Conservation (phyloP, 2,329 filamentous ascomycete genomes). For the Seiridium cupressi region DNA sequence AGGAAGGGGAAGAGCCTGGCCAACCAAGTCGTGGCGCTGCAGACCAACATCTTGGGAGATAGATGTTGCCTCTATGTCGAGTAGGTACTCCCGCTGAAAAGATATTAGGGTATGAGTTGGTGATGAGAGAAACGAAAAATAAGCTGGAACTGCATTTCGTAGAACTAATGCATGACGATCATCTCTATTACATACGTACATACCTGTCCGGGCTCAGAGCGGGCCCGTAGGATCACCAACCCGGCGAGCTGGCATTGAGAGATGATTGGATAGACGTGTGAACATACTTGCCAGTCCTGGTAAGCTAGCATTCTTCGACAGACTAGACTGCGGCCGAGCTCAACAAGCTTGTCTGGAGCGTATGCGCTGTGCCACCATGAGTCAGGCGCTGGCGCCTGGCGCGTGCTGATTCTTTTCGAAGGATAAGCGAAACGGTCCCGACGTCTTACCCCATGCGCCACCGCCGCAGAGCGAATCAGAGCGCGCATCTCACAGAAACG, state of each 20-base stretch:
- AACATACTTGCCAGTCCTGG: neutral
- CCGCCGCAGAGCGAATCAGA: neutral
- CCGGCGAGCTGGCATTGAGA: neutral
- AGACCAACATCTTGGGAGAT: neutral
- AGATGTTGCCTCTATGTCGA: neutral
- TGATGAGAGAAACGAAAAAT: neutral
- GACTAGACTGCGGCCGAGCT: neutral
- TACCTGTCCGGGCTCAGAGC: neutral
- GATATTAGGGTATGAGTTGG: neutral
- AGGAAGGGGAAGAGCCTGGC: slow-evolving; percentile 20
- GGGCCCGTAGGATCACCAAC: neutral
- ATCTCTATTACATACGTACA: neutral
- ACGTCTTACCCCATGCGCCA: neutral
- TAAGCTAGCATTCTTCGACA: neutral
- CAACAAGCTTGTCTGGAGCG: no score
- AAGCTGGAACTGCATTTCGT: neutral
- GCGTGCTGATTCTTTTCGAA: neutral
- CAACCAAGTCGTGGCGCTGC: slow-evolving; percentile 17
- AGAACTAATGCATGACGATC: neutral
- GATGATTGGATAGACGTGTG: neutral
- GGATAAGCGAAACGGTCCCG: neutral
- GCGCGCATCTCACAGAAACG: no score
- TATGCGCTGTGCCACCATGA: neutral
- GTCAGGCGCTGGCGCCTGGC: neutral
- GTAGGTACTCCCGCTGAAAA: neutral